Evolutionary conservation across 2,329 filamentous ascomycete genomes (phyloP), one percentile per base, ranked within the genome.

Genomic region (Hymenoscyphus repandus): DNA sequence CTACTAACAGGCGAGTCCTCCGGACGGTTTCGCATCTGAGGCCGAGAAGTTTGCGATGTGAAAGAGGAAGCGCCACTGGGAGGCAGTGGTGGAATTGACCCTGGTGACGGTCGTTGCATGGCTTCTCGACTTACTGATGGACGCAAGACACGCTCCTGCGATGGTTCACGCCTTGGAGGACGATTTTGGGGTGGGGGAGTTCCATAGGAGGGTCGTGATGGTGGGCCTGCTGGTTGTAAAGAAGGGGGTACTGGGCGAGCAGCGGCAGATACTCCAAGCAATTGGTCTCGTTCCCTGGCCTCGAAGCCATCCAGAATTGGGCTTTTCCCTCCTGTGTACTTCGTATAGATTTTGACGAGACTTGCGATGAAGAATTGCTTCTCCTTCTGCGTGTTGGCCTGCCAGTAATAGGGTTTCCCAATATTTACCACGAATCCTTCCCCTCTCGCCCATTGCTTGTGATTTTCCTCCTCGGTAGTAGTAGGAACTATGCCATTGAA

Each of bases 331-430:
- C 89, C 88, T 1, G 93, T 97, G 66, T 97, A 99, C 70, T 97
- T 99, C 62, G 85, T 85, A 68, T 88, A 99, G 58, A 99, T 96
- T 70, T 97, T 99, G 65, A 97, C 83, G 60, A 97, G 72, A 69
- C 91, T 96, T 32, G 88, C 90, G 63, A 99, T 93, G 70, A 99
- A 99, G 72, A 97, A 97, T 66, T 96, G 92, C 75, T 96, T 97
- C 71, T 99, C 93, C 72, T 96, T 96, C 47, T 88, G 80, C 1
- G 89, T 93, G 58, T 90, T 85, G 32, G 93, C 90, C 69, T 95
- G 83, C 93, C 93, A 99, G 69, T 93, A 99, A 70, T 99, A 99
- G 0, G 90, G 88, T 69, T 99, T 99, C 22, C 87, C 86, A 27
- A 99, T 80, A 1, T 85, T 93, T 45, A 97, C 89, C 22, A 86